Evolutionary conservation across 164 flowering plant genomes (phyloP), one percentile per base, ranked within the genome.

Genomic region (Warburgia ugandensis): DNA sequence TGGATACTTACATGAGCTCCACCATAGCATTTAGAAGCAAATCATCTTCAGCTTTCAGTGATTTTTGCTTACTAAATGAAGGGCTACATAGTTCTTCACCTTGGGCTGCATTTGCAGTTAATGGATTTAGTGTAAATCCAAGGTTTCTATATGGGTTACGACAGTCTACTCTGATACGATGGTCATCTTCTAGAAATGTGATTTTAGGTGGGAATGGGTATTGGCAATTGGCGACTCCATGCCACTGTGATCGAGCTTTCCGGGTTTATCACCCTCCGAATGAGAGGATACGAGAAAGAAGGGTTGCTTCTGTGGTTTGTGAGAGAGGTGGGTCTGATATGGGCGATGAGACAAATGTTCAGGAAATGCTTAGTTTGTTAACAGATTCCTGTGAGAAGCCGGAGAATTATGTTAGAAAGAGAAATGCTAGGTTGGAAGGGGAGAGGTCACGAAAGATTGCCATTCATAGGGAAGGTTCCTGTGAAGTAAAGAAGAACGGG

Each of bases 291-390:
- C 71, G 56, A 58, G 60, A 40, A 16, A 53, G 66, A 47, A 46
- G 62, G 20, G 29, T 68, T 59, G 59, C 53, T 40, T 51, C 54
- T 50, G 62, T 16, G 73, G 71, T 33, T 58, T 59, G 55, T 56
- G 72, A 65, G 52, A 49, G 56, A 29, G 71, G 58, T 43, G 48
- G 56, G 29, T 54, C 12, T 19, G 22, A 63, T 54, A 48, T 48
- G 22, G 49, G 63, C 40, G 40, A 42, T 39, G 57, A 41, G 13
- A 77, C 61, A 57, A 78, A 71, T 61, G 78, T 65, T 3, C 87
- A 84, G 58, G 92, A 72, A 28, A 52, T 84, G 68, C 69, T 86
- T 40, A 73, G 77, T 44, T 73, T 91, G 72, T 69, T 87, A 68
- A 68, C 76, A 57, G 92, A 81, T 61, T 75, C 67, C 16, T 45